A percentile compares a stretch with the other conserved stretches of the same genome.
Evolutionary conservation across 2,329 filamentous ascomycete species (phyloP).

Genomic region (Dactylella cylindrospora): DNA sequence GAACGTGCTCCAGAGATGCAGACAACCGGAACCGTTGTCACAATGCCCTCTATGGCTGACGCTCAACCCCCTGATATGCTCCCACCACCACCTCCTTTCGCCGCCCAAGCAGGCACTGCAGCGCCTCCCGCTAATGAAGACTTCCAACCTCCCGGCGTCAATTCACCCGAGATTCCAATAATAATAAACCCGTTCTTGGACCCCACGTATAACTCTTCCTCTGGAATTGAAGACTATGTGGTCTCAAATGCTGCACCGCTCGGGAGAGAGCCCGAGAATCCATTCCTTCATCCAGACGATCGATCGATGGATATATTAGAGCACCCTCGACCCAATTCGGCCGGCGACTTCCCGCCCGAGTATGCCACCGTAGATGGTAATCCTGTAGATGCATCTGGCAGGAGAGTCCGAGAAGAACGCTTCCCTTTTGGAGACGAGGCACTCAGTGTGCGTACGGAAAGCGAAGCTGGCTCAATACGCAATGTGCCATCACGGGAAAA

Average conservation of each 20-base stretch:
- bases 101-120: background rate
- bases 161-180: conserved; percentile 10
- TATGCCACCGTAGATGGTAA: conserved; percentile 38
- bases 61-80: background rate
- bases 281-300: conserved; percentile 37
- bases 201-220: conserved; percentile 40
- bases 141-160: background rate
- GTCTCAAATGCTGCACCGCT: conserved; percentile 25
- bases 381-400: conserved; percentile 15
- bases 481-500: conserved; percentile 2
- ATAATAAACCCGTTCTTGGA: conserved; percentile 42
- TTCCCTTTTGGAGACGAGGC: conserved; percentile 40
- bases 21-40: conserved; percentile 16
- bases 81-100: conserved; percentile 20
- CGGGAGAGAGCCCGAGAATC: conserved; percentile 37
- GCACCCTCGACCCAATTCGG: conserved; percentile 23
- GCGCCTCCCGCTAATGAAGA: background rate
- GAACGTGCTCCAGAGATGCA: conserved; percentile 28
- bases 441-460: conserved; percentile 26
- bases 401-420: conserved; percentile 26
- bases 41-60: conserved; percentile 34
- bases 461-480: conserved; percentile 25
- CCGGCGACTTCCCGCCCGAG: conserved; percentile 35
- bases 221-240: conserved; percentile 38
- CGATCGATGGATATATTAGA: conserved; percentile 14